Evolutionary conservation across 129 eudicot species (phyloP).

Genomic region (Pseudognaphalium luteoalbum): DNA sequence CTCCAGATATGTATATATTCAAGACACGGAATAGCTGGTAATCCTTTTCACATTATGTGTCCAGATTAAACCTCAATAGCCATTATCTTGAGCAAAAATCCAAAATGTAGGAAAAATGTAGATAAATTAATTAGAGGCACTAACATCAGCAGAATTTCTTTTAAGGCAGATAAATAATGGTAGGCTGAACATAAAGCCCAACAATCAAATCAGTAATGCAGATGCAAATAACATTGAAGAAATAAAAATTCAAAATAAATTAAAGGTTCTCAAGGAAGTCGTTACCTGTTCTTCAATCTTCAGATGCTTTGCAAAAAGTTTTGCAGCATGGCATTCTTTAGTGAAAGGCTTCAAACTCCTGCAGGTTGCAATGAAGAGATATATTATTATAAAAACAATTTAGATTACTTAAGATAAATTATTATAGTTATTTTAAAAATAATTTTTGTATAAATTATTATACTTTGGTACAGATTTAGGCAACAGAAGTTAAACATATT

Average conservation of each 20-base stretch:
- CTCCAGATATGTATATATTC: not conserved
- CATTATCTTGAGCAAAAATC: not conserved
- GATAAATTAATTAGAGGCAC: not conserved
- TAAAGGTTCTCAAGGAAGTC: slow-evolving; percentile 8
- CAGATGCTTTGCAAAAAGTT: slow-evolving; percentile 94
- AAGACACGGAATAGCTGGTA: not conserved
- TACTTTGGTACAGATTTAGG: slow-evolving; percentile 1
- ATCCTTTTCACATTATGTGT: not conserved
- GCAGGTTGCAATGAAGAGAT: slow-evolving; percentile 26
- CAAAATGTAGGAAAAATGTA: not conserved
- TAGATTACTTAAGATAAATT: not conserved
- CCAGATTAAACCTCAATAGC: not conserved
- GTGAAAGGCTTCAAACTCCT: slow-evolving; percentile 87
- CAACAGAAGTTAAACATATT: not conserved
- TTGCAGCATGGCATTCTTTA: slow-evolving; percentile 73
- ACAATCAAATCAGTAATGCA: too few species aligned
- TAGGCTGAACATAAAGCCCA: too few species aligned
- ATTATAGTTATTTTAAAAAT: too few species aligned
- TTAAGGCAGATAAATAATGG: too few species aligned
- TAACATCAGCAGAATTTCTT: too few species aligned
- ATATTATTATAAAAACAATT: not conserved
- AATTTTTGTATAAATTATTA: not conserved
- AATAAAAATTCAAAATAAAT: not conserved
- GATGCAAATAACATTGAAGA: not conserved
- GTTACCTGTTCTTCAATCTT: slow-evolving; percentile 92